phyloP scores from a whole-genome alignment of 768 basidiomycete species.

The Strobilomyces dryophilus region DNA sequence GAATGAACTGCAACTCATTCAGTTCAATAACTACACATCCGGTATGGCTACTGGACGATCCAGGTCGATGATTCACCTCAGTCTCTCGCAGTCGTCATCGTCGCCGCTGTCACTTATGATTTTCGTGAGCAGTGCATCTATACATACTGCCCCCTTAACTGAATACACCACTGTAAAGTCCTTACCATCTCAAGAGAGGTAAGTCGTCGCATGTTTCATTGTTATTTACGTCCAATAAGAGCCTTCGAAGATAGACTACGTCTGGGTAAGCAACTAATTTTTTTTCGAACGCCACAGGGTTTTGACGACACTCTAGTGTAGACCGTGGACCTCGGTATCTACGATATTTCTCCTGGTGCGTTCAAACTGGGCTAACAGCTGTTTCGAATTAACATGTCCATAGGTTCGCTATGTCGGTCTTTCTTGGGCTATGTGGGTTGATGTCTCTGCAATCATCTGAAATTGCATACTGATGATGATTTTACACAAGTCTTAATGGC shows the following conservation, averaged over 20 bases:
- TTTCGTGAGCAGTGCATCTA: too few species aligned
- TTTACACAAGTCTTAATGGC: background rate
- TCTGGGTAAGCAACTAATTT: background rate
- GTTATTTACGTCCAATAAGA: too few species aligned
- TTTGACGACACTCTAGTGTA: background rate
- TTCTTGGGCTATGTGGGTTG: slow-evolving; percentile 1
- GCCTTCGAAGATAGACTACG: background rate
- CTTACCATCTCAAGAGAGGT: too few species aligned
- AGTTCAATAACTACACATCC: too few species aligned
- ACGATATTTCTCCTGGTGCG: slow-evolving; percentile 7
- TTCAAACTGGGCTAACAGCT: background rate
- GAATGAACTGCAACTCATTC: too few species aligned
- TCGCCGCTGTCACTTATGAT: too few species aligned
- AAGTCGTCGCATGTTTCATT: too few species aligned
- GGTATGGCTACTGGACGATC: too few species aligned
- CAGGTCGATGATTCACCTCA: too few species aligned
- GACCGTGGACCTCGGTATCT: slow-evolving; percentile 9
- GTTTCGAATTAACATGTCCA: background rate
- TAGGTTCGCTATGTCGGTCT: slow-evolving; percentile 9
- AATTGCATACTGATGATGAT: background rate
- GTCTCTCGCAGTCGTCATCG: too few species aligned
- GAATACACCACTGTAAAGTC: too few species aligned
- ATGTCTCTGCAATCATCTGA: background rate
- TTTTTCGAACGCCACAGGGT: background rate
- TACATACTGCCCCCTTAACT: too few species aligned